Evolutionary conservation across 371 early-diverging fungal genomes (phyloP).

Genomic region (Capillidium heterosporum): DNA sequence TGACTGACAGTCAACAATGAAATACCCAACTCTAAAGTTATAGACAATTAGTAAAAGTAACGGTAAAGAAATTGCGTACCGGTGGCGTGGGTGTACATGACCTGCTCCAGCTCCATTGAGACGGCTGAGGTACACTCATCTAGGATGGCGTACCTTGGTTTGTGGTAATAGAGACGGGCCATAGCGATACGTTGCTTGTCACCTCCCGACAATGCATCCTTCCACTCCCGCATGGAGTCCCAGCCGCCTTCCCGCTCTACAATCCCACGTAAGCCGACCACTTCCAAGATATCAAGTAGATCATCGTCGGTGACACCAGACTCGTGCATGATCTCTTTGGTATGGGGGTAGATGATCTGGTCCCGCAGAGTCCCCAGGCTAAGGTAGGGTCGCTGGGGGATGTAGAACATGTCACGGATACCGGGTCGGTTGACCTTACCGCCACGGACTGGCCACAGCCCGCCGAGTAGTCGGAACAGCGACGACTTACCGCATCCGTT

Average conservation of each 20-base stretch:
- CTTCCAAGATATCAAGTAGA: conserved; percentile 43
- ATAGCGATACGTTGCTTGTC: conserved; percentile 80
- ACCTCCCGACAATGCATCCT: conserved; percentile 62
- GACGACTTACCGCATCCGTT: conserved; percentile 90
- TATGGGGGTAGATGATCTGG: conserved; percentile 81
- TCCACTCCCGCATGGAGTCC: conserved; percentile 72
- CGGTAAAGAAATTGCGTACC: conserved; percentile 16
- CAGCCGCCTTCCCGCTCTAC: conserved; percentile 81
- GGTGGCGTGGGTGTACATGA: conserved; percentile 78
- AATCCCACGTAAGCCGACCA: conserved; percentile 55
- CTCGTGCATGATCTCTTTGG: conserved; percentile 39
- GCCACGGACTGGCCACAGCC: conserved; percentile 81
- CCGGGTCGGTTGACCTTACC: conserved; percentile 69
- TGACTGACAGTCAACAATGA: conserved; percentile 77
- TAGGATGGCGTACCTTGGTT: conserved; percentile 75
- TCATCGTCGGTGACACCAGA: conserved; percentile 41
- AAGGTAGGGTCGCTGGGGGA: conserved; percentile 92
- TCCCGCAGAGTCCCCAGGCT: conserved; percentile 87
- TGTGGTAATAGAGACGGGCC: conserved; percentile 80
- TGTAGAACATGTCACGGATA: conserved; percentile 72
- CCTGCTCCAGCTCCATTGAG: conserved; percentile 70
- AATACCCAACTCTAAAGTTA: conserved; percentile 40
- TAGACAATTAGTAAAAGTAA: conserved; percentile 21
- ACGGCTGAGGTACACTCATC: conserved; percentile 89
- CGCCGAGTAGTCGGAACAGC: conserved; percentile 89